A percentile compares a stretch with the other conserved stretches of the same genome.
Evolutionary conservation across 768 basidiomycete genomes (phyloP).

Genomic region (Clavulina sp.): DNA sequence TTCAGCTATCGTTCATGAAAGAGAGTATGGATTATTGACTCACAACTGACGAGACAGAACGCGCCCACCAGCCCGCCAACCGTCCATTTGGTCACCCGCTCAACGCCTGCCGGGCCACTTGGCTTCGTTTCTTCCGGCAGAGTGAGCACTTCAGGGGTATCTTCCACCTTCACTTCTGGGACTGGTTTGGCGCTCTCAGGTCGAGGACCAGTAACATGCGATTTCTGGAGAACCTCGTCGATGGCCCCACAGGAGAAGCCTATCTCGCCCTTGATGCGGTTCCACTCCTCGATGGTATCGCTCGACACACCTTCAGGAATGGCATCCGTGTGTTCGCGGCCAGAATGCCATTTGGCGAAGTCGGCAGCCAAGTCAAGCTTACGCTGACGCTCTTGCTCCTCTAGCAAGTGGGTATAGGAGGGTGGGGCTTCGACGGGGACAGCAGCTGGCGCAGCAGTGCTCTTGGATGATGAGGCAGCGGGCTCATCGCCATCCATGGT

Average conservation of each 20-base stretch:
- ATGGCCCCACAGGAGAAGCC: conserved; percentile 63
- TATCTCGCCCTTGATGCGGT: conserved; percentile 57
- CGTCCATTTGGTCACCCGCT: too few species aligned
- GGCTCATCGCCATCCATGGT: conserved; percentile 53
- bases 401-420: conserved; percentile 46
- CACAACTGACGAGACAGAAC: too few species aligned
- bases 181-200: background rate
- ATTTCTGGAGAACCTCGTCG: conserved; percentile 39
- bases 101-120: too few species aligned
- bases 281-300: conserved; percentile 61
- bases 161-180: too few species aligned
- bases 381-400: conserved; percentile 20
- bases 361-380: conserved; percentile 32
- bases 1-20: too few species aligned
- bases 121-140: too few species aligned
- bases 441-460: conserved; percentile 13
- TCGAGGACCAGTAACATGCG: conserved; percentile 2
- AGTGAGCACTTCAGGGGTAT: too few species aligned
- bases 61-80: too few species aligned
- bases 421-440: conserved; percentile 29
- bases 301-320: conserved; percentile 37
- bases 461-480: conserved; percentile 30
- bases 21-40: too few species aligned
- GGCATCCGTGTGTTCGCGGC: conserved; percentile 15
- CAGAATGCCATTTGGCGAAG: conserved; percentile 55